Evolutionary conservation across 2,329 filamentous ascomycete species (phyloP).

Genomic region (Fusarium pininemorale): DNA sequence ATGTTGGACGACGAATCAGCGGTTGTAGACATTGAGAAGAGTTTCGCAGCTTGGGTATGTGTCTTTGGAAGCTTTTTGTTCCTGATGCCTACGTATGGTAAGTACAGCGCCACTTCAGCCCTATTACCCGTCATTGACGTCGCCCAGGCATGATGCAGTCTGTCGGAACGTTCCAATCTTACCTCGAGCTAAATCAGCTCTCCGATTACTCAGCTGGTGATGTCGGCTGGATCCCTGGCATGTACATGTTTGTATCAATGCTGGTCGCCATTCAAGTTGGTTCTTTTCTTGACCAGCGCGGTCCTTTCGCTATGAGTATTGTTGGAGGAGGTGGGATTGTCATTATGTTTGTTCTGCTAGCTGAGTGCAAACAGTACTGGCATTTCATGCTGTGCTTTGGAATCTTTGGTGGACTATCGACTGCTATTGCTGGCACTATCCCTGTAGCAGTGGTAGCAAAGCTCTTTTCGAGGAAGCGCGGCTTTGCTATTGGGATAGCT

Average conservation of each 20-base stretch:
- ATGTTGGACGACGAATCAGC: background rate
- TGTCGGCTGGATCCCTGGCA: slow-evolving; percentile 5
- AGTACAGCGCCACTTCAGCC: too few species aligned
- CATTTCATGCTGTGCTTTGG: slow-evolving; percentile 10
- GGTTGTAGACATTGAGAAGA: slow-evolving; percentile 4
- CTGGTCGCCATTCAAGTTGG: slow-evolving; percentile 1
- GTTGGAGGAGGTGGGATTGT: background rate
- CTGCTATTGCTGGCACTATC: slow-evolving; percentile 4
- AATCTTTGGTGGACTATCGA: background rate
- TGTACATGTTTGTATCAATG: slow-evolving; percentile 13
- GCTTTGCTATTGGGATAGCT: slow-evolving; percentile 3
- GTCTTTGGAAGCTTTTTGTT: slow-evolving; percentile 8
- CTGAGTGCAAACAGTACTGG: slow-evolving; percentile 6
- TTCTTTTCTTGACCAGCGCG: slow-evolving; percentile 1
- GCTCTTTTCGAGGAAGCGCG: background rate
- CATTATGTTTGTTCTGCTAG: background rate
- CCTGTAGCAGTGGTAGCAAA: slow-evolving; percentile 8
- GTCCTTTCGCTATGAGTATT: background rate
- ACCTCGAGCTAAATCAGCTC: slow-evolving; percentile 11
- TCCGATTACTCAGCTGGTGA: slow-evolving; percentile 6
- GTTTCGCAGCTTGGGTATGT: background rate
- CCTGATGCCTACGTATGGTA: slow-evolving; percentile 6
- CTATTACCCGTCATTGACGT: background rate
- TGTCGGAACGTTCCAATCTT: slow-evolving; percentile 9
- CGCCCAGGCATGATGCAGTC: slow-evolving; percentile 13